These are phyloP conservation scores for Phialophora macrospora DNA, from an alignment of 2,329 filamentous ascomycete genomes.

Conservation along the genomic window DNA sequence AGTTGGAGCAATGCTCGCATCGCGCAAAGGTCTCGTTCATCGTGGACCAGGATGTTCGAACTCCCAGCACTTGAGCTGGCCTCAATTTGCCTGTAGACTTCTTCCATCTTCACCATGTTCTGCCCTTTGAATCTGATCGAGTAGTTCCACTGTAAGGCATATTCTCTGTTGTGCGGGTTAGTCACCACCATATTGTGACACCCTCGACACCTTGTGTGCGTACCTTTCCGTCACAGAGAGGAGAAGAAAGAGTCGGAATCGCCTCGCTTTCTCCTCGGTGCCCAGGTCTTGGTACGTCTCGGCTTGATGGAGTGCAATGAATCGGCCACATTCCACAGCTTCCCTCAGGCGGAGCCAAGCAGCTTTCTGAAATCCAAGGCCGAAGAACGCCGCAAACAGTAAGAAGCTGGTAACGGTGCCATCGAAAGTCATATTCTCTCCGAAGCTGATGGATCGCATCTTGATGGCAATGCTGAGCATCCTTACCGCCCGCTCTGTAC, in stretches of 20 bases:
- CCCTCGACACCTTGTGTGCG: not conserved
- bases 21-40: constrained; percentile 6
- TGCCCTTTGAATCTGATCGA: constrained; percentile 19
- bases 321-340: constrained; percentile 8
- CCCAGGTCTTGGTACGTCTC: constrained; percentile 10
- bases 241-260: constrained; percentile 13
- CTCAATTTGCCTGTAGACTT: constrained; percentile 15
- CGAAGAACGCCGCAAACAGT: not conserved
- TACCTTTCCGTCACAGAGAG: constrained; percentile 20
- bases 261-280: constrained; percentile 2
- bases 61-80: not conserved
- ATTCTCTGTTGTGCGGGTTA: not conserved
- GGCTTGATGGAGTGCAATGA: constrained; percentile 11
- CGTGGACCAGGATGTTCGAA: constrained; percentile 12
- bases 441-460: not conserved
- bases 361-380: not conserved
- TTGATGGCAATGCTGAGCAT: constrained; percentile 12
- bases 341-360: not conserved
- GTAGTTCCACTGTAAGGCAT: constrained; percentile 17
- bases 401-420: not conserved
- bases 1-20: constrained; percentile 17
- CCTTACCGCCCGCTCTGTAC: constrained; percentile 4
- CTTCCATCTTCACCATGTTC: constrained; percentile 8
- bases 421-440: not conserved
- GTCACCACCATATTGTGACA: not conserved